Percentiles rank a stretch among this genome's conserved stretches.
These are phyloP conservation scores for Epichloe hybrida DNA, from an alignment of 2,329 filamentous ascomycete species.

Conservation along the genomic window DNA sequence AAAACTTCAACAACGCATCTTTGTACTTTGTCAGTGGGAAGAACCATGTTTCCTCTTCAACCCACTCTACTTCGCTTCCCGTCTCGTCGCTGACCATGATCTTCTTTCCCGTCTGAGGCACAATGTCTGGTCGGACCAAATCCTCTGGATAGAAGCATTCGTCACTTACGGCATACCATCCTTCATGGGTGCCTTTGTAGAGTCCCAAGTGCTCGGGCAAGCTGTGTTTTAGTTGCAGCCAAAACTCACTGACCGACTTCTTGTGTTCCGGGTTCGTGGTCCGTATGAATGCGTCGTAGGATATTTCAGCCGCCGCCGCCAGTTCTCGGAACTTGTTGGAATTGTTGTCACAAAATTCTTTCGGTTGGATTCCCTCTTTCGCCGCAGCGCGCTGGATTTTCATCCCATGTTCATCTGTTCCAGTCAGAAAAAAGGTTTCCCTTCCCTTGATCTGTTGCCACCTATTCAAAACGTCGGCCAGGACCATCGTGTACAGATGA, in stretches of 20 bases:
- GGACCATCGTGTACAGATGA: conserved; percentile 84
- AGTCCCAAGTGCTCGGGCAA: conserved; percentile 53
- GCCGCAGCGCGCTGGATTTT: conserved; percentile 85
- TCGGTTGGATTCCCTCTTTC: conserved; percentile 56
- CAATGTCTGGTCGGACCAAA: conserved; percentile 58
- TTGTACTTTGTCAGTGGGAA: conserved; percentile 78
- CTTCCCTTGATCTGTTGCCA: conserved; percentile 70
- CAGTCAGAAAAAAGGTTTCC: conserved; percentile 65
- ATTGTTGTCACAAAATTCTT: conserved; percentile 79
- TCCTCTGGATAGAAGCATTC: conserved; percentile 87
- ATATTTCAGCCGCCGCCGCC: conserved; percentile 54
- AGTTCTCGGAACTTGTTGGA: conserved; percentile 67
- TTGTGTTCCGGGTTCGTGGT: conserved; percentile 77
- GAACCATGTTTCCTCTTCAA: conserved; percentile 84
- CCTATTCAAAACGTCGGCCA: conserved; percentile 82
- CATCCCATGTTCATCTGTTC: conserved; percentile 95
- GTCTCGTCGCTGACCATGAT: conserved; percentile 77
- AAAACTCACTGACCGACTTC: conserved; percentile 78
- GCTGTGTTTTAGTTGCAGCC: conserved; percentile 54
- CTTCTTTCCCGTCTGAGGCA: conserved; percentile 69
- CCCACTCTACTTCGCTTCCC: conserved; percentile 89
- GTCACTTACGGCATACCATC: conserved; percentile 95
- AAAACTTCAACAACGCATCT: conserved; percentile 65
- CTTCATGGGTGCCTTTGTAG: conserved; percentile 75
- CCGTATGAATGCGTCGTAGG: conserved; percentile 78